phyloP scores from a whole-genome alignment of 2,329 filamentous ascomycete genomes.

The Aspergillus sp. region DNA sequence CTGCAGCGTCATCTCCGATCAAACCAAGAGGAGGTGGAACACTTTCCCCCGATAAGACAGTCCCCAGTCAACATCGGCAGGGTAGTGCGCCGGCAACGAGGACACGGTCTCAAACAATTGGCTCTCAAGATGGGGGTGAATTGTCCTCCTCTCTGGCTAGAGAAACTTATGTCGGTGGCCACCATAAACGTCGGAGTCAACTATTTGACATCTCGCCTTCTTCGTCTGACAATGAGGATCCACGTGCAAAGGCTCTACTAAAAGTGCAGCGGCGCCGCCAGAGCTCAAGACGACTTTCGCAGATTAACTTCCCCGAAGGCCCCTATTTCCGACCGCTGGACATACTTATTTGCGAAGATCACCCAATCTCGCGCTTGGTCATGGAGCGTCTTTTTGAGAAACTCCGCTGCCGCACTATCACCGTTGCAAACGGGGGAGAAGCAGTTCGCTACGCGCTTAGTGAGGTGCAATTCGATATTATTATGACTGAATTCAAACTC shows the following conservation, averaged over 20 bases:
- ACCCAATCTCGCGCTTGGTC: conserved; percentile 94
- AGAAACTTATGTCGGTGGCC: conserved; percentile 60
- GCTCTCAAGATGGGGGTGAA: conserved; percentile 82
- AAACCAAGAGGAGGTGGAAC: conserved; percentile 44
- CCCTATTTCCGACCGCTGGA: conserved; percentile 89
- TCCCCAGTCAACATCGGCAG: conserved; percentile 59
- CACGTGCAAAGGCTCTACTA: conserved; percentile 83
- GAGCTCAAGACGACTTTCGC: conserved; percentile 89
- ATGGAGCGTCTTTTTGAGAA: conserved; percentile 98
- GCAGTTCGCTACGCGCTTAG: conserved; percentile 92
- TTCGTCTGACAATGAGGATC: conserved; percentile 94
- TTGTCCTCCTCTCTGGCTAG: conserved; percentile 64
- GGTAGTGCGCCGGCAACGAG: conserved; percentile 66
- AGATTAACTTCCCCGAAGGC: conserved; percentile 80
- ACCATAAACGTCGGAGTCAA: conserved; percentile 89
- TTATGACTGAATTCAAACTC: conserved; percentile 95
- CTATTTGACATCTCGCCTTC: conserved; percentile 96
- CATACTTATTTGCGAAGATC: conserved; percentile 94
- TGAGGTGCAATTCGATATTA: conserved; percentile 97
- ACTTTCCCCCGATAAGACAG: conserved; percentile 60
- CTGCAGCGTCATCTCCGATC: conserved; percentile 56
- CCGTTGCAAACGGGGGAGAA: conserved; percentile 84
- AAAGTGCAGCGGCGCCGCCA: conserved; percentile 93
- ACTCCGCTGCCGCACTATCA: conserved; percentile 88
- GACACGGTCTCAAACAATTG: conserved; percentile 85